These are phyloP conservation scores for Cryptococcus maquisensis DNA, from an alignment of 1,284 basidiomycete genomes.

Conservation along the genomic window DNA sequence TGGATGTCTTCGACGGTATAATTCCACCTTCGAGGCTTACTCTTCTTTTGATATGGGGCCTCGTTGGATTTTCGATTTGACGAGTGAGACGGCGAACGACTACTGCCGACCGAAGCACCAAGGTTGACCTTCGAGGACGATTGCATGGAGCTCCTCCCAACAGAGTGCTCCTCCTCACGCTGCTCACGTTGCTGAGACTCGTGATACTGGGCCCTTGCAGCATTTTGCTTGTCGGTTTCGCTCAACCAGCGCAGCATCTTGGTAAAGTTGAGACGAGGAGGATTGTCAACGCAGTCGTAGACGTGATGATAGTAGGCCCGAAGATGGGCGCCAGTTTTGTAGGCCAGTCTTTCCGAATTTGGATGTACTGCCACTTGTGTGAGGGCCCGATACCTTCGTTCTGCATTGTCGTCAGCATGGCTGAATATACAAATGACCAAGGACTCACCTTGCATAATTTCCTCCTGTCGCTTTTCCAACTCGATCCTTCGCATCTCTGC, in stretches of 20 bases:
- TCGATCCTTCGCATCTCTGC: slow-evolving; percentile 30
- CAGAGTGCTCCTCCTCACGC: slow-evolving; percentile 3
- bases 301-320: slow-evolving; percentile 42
- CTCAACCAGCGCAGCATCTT: slow-evolving; percentile 39
- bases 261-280: slow-evolving; percentile 39
- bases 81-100: slow-evolving; percentile 4
- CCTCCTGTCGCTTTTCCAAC: slow-evolving; percentile 34
- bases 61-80: slow-evolving; percentile 1
- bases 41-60: not conserved
- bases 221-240: slow-evolving; percentile 29
- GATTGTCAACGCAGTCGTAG: slow-evolving; percentile 37
- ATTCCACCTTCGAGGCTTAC: slow-evolving; percentile 22
- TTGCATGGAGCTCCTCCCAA: slow-evolving; percentile 3
- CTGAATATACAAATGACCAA: not conserved
- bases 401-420: slow-evolving; percentile 10
- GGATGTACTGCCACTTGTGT: slow-evolving; percentile 44
- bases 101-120: slow-evolving; percentile 3
- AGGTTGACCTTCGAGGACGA: slow-evolving; percentile 1
- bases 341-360: slow-evolving; percentile 32
- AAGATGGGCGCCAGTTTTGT: slow-evolving; percentile 35
- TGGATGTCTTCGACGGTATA: slow-evolving; percentile 37
- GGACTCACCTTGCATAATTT: slow-evolving; percentile 38
- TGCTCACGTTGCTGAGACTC: slow-evolving; percentile 7
- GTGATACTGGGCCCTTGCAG: slow-evolving; percentile 29
- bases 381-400: slow-evolving; percentile 37